Conservation (phyloP, 331 rosid genomes). For the Malus hybrid region DNA sequence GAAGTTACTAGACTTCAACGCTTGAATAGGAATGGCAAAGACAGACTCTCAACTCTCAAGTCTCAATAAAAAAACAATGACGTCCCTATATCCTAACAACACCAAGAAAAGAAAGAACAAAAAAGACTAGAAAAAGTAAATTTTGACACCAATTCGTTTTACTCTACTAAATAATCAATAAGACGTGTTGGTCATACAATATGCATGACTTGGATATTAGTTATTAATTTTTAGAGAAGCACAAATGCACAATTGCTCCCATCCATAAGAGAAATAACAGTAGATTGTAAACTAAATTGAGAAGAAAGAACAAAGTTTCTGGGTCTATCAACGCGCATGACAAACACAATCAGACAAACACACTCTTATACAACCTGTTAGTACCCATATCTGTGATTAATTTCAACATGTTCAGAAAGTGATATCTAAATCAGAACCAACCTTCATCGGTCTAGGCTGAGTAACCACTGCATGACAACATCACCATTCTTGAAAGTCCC, state of each 20-base stretch:
- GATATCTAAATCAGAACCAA: constrained; percentile 64
- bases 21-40: neutral
- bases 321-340: too few relatives aligned
- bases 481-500: constrained; percentile 32
- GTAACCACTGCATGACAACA: too few relatives aligned
- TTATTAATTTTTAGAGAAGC: neutral
- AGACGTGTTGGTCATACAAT: neutral
- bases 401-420: neutral
- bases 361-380: constrained; percentile 19
- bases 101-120: neutral
- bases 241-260: neutral
- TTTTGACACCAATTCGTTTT: neutral
- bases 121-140: neutral
- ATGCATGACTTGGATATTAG: neutral
- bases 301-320: constrained; percentile 1
- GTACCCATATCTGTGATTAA: constrained; percentile 21
- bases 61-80: neutral
- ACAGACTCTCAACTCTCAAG: neutral
- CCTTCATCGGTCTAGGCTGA: constrained; percentile 99
- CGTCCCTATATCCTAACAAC: neutral
- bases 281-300: neutral
- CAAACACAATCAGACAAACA: neutral
- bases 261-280: neutral
- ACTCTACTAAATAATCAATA: neutral
- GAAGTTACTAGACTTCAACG: neutral